These are phyloP conservation scores for Chloranthus sessilifolius DNA, from an alignment of 164 flowering plant species.

Conservation along the genomic window DNA sequence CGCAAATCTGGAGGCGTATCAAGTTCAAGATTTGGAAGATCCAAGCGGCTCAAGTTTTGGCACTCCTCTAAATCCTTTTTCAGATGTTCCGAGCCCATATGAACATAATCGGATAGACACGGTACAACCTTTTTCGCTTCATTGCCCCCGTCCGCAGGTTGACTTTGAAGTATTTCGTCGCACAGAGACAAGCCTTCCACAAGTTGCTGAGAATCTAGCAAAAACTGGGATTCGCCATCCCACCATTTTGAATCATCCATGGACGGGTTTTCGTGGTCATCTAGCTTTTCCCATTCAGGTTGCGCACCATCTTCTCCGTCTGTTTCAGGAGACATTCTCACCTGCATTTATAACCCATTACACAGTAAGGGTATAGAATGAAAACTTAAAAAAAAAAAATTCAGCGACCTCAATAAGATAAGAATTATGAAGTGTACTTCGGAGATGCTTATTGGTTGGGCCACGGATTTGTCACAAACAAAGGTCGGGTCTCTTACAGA, in stretches of 20 bases:
- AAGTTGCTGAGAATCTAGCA: conserved; percentile 80
- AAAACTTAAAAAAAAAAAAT: too few species aligned
- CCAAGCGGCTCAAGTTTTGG: conserved; percentile 39
- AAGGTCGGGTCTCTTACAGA: conserved; percentile 17
- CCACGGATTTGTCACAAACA: conserved; percentile 9
- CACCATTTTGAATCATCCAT: conserved; percentile 62
- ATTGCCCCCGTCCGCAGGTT: conserved; percentile 50
- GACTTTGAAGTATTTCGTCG: conserved; percentile 77
- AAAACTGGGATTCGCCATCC: conserved; percentile 69
- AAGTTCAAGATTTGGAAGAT: conserved; percentile 59
- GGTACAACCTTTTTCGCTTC: conserved; percentile 26
- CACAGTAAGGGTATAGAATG: too few species aligned
- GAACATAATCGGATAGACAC: conserved; percentile 63
- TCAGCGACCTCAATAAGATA: too few species aligned
- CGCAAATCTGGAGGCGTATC: conserved; percentile 88
- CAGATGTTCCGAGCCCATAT: conserved; percentile 52
- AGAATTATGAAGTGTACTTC: too few species aligned
- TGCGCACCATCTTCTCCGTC: conserved; percentile 24
- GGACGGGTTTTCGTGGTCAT: conserved; percentile 16
- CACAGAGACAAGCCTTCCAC: conserved; percentile 75
- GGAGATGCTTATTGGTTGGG: conserved; percentile 24
- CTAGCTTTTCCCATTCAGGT: conserved; percentile 22
- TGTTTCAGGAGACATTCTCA: conserved; percentile 14
- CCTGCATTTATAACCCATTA: conserved; percentile 14
- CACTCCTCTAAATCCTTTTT: conserved; percentile 81